Percentiles rank a stretch among this genome's conserved stretches.
These are phyloP conservation scores for Penicillium sp. DNA, from an alignment of 2,329 filamentous ascomycete species.

Conservation along the genomic window DNA sequence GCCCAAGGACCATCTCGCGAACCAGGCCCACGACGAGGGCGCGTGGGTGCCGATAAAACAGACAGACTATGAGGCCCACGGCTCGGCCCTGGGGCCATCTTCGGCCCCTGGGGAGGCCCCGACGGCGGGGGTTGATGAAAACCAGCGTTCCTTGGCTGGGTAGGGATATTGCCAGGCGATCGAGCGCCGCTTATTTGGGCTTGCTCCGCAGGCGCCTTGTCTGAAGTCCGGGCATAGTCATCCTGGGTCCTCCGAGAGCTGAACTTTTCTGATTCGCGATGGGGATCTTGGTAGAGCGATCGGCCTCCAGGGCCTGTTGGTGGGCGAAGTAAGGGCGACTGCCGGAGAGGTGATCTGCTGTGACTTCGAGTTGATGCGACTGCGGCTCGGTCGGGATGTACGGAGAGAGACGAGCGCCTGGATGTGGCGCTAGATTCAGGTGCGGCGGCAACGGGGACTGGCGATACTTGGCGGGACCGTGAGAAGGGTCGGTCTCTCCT, in stretches of 20 bases:
- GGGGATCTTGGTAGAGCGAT: conserved; percentile 22
- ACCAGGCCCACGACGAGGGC: conserved; percentile 45
- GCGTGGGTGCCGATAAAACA: conserved; percentile 50
- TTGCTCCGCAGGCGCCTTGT: conserved; percentile 14
- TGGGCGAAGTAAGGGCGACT: conserved; percentile 25
- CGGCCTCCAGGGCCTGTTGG: conserved; percentile 20
- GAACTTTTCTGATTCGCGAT: not conserved
- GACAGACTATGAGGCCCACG: conserved; percentile 41
- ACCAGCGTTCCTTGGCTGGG: conserved; percentile 33
- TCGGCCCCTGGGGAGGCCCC: conserved; percentile 41
- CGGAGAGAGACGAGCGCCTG: conserved; percentile 61
- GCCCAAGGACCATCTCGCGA: conserved; percentile 38
- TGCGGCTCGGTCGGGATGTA: conserved; percentile 56
- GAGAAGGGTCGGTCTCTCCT: conserved; percentile 56
- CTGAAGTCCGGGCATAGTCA: not conserved
- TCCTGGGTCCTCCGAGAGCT: not conserved
- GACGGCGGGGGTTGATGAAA: conserved; percentile 35
- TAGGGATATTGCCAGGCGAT: conserved; percentile 29
- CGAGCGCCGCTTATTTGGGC: conserved; percentile 21
- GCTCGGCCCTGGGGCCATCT: conserved; percentile 37
- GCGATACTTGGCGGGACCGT: conserved; percentile 41
- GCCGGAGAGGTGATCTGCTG: conserved; percentile 28
- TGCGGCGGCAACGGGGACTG: conserved; percentile 54
- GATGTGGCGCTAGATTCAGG: conserved; percentile 60
- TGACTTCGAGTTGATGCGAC: conserved; percentile 39